Base-by-base conservation (phyloP, 257 asterid species). In the Fraxinus excelsior region DNA sequence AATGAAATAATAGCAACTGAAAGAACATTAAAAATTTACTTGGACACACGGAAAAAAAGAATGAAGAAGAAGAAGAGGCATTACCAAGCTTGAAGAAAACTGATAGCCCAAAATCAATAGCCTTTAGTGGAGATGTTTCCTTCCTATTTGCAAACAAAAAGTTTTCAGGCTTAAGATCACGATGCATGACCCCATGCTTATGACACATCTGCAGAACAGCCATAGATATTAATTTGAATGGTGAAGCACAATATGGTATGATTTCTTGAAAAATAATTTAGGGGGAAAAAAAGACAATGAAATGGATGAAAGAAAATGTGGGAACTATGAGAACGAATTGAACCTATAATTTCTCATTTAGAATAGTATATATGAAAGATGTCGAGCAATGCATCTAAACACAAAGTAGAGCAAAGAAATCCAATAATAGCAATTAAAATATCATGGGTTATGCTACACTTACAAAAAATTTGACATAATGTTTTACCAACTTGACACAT, bases 131-230 rank as follows among this genome's bases (percentile, higher is more conserved):
- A 18, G 87, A 84, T 51, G 86, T 76, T 76, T 86, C 89, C 74
- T 86, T 86, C 78, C 81, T 86, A 82, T 83, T 83, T 34, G 71
- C 89, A 79, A 81, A 83, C 66, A 86, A 79, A 78, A 86, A 86
- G 70, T 86, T 86, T 49, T 86, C 89, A 71, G 89, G 89, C 74
- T 86, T 86, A 80, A 86, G 89, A 73, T 86, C 89, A 18, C 89
- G 86, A 73, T 86, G 89, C 89, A 86, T 86, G 66, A 86, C 87
- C 10, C 89, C 89, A 58, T 83, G 85, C 68, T 86, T 79, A 79
- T 86, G 89, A 79, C 89, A 86, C 75, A 86, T 75, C 89, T 86
- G 79, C 53, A 86, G 74, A 42, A 56, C 77, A 70, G 56, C 37
- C 32, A 53, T 56, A 14, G 42, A 74, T 16, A 76, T 28, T 76